Evolutionary conservation across 192 early-diverging fungal species (phyloP).

Genomic region (Linnemannia exigua): DNA sequence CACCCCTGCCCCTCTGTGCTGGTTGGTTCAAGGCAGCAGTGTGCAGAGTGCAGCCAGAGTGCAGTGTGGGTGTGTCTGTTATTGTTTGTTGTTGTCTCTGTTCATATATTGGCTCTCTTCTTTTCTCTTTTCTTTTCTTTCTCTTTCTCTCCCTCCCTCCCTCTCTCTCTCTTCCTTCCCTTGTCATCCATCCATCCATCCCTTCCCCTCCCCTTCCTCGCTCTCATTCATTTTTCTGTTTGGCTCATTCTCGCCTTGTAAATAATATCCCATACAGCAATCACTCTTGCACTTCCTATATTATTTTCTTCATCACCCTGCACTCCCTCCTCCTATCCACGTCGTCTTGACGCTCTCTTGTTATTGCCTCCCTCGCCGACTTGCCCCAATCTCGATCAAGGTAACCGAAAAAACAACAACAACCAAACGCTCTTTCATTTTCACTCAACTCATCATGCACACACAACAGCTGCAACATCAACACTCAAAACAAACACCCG

Average conservation of each 20-base stretch:
- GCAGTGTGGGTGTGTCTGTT: neutral
- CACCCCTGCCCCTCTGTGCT: too few species aligned
- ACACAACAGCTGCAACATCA: too few species aligned
- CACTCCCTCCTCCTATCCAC: neutral
- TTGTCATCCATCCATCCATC: neutral
- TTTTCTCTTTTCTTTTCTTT: neutral
- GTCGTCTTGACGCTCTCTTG: neutral
- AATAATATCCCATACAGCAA: neutral
- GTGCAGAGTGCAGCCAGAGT: neutral
- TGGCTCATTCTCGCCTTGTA: neutral
- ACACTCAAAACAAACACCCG: too few species aligned
- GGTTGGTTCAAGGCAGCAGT: too few species aligned
- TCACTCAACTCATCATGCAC: neutral
- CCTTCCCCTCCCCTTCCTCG: neutral
- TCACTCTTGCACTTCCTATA: neutral
- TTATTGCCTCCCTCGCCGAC: neutral
- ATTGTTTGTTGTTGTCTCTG: neutral
- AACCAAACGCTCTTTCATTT: neutral
- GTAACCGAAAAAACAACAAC: neutral
- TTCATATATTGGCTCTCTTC: neutral
- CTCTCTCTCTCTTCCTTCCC: neutral
- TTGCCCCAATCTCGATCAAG: neutral
- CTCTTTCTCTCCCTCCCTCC: neutral
- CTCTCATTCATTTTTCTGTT: neutral
- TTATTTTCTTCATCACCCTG: neutral